Percentiles rank a stretch among this genome's conserved stretches.
Evolutionary conservation across 2,329 filamentous ascomycete species (phyloP).

Genomic region (Didymella pomorum): DNA sequence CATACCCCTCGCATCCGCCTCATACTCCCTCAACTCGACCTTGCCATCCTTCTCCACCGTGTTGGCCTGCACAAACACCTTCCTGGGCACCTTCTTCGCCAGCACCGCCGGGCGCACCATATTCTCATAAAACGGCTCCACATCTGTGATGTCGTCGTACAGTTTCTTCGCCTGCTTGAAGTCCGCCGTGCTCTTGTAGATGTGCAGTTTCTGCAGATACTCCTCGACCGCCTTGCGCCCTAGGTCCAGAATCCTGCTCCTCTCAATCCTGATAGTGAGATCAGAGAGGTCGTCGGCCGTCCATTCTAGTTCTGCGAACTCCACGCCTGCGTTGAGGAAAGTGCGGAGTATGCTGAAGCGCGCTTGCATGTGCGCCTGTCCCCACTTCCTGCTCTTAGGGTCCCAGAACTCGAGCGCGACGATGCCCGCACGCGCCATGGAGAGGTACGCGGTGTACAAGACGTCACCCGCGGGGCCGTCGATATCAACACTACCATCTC

Average conservation of each 20-base stretch:
- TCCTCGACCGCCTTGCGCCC: constrained; percentile 84
- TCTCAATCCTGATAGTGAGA: constrained; percentile 81
- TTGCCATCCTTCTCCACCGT: constrained; percentile 66
- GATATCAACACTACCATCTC: constrained; percentile 77
- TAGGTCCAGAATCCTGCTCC: constrained; percentile 82
- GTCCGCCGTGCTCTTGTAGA: constrained; percentile 92
- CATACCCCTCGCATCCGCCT: constrained; percentile 80
- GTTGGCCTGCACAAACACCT: constrained; percentile 94
- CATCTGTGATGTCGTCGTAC: constrained; percentile 83
- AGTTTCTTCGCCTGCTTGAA: constrained; percentile 77
- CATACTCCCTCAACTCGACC: constrained; percentile 82
- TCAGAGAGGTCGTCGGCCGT: constrained; percentile 78
- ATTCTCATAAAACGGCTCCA: constrained; percentile 85
- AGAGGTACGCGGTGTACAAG: constrained; percentile 85
- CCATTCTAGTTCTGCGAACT: constrained; percentile 85
- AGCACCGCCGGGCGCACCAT: constrained; percentile 80
- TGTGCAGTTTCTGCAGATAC: constrained; percentile 89
- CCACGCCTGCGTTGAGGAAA: constrained; percentile 84
- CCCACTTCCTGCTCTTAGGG: constrained; percentile 89
- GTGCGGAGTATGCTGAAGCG: constrained; percentile 86
- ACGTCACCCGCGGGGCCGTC: constrained; percentile 82
- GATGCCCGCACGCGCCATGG: constrained; percentile 93
- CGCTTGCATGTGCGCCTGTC: constrained; percentile 85
- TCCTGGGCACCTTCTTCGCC: constrained; percentile 80
- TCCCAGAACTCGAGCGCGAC: constrained; percentile 94